These are phyloP conservation scores for Penicillium steckii DNA, from an alignment of 495 filamentous ascomycete species.

Conservation along the genomic window DNA sequence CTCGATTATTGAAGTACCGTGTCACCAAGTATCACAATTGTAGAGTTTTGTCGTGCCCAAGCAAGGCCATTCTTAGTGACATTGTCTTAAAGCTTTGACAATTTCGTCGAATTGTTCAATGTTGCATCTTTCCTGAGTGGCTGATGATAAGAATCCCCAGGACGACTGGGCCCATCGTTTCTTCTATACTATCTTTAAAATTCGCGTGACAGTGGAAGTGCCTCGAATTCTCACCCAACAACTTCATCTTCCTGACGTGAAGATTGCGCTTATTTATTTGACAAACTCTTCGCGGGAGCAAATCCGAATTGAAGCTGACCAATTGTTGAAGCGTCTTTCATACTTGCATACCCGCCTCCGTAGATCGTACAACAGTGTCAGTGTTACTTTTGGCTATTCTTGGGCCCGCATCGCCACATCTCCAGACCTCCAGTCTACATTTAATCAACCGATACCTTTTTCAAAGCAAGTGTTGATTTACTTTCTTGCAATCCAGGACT, in stretches of 20 bases:
- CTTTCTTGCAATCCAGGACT: not conserved
- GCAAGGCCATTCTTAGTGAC: slow-evolving; percentile 10
- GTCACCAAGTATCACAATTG: no score
- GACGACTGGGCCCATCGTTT: no score
- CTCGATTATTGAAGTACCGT: no score
- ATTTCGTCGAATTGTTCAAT: not conserved
- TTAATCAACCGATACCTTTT: not conserved
- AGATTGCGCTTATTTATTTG: no score
- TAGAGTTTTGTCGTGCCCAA: no score
- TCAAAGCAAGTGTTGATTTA: not conserved
- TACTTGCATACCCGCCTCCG: not conserved
- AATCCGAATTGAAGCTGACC: no score
- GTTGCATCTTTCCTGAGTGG: not conserved
- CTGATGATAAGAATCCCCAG: not conserved
- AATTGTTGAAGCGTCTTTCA: slow-evolving; percentile 1
- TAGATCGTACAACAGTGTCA: slow-evolving; percentile 19
- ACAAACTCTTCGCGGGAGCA: no score
- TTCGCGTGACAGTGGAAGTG: no score
- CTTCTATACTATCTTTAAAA: not conserved
- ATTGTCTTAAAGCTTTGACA: slow-evolving; percentile 19
- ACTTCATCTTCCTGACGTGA: no score
- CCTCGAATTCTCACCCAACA: no score
- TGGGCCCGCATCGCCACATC: slow-evolving; percentile 5
- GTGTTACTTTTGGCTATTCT: slow-evolving; percentile 16
- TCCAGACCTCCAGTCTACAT: slow-evolving; percentile 1